A percentile compares a stretch with the other conserved stretches of the same genome.
Conservation (phyloP, 805 yeast species). For the Cyberlindnera sargentensis region DNA sequence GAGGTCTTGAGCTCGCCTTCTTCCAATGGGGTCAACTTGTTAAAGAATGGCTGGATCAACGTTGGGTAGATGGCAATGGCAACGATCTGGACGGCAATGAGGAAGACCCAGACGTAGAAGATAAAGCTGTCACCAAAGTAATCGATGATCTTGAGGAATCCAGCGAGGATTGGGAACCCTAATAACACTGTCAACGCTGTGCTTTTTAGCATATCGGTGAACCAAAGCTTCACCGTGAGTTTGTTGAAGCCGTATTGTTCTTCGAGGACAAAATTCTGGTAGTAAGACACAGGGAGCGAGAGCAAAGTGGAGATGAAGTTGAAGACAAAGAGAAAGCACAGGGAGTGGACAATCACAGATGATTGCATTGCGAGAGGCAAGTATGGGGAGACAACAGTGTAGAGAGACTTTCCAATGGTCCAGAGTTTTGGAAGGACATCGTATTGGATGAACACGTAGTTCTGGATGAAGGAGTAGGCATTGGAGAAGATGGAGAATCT, state of each 20-base stretch:
- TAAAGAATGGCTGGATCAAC: slow-evolving; percentile 86
- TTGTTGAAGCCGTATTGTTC: slow-evolving; percentile 93
- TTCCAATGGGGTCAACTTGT: slow-evolving; percentile 83
- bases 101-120: slow-evolving; percentile 67
- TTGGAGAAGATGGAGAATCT: slow-evolving; percentile 55
- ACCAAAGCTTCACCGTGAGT: slow-evolving; percentile 63
- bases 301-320: slow-evolving; percentile 44
- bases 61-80: slow-evolving; percentile 75
- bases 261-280: slow-evolving; percentile 81
- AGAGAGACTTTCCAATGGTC: slow-evolving; percentile 37
- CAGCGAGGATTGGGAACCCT: slow-evolving; percentile 69
- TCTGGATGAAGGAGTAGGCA: slow-evolving; percentile 45
- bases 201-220: slow-evolving; percentile 63
- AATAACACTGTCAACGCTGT: slow-evolving; percentile 45
- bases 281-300: slow-evolving; percentile 64
- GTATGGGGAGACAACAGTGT: slow-evolving; percentile 21
- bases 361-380: slow-evolving; percentile 29
- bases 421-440: slow-evolving; percentile 64
- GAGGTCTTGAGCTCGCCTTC: slow-evolving; percentile 81
- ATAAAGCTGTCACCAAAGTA: slow-evolving; percentile 76
- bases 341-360: slow-evolving; percentile 65
- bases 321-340: slow-evolving; percentile 52
- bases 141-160: slow-evolving; percentile 73
- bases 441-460: slow-evolving; percentile 47
- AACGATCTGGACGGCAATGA: slow-evolving; percentile 64